Evolutionary conservation across 2,329 filamentous ascomycete species (phyloP), one percentile per base, ranked within the genome.

Genomic region (Aciculosporium take): DNA sequence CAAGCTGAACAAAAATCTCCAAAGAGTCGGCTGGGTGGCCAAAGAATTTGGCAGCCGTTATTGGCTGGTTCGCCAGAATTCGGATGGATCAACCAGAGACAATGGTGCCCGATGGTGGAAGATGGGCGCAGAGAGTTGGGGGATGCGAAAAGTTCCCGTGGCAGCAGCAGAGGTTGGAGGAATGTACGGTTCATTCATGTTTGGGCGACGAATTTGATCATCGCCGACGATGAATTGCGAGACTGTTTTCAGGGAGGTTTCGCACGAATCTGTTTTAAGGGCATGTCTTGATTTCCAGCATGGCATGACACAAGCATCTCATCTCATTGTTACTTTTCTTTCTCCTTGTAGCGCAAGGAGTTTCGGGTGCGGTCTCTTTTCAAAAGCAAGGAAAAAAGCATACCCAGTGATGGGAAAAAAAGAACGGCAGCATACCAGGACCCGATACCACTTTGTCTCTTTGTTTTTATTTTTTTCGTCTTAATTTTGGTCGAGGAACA

Each of bases 91-190:
- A 28, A 55, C 51, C 34, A 49, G 53, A 36, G 63, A 65, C 46
- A 56, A 60, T 41, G 57, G 64, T 42, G 76, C 81, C 54, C 72
- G 79, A 49, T 63, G 66, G 52, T 91, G 84, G 84, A 91, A 91
- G 66, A 82, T 86, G 80, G 84, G 84, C 25, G 84, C 84, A 37
- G 74, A 76, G 51, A 84, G 78, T 64, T 89, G 84, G 84, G 84
- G 84, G 29, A 87, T 87, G 77, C 72, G 82, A 47, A 91, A 96
- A 65, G 72, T 96, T 32, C 93, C 89, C n/a, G 81, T 96, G 50
- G 86, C 84, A 21, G 76, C 79, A 54, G 85, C 88, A 40, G 89
- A 96, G 59, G 83, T 96, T 21, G 91, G 94, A 52, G 86, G 86
- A 47, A 93, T 94, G 56, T 95, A 96, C 56, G 91, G 91, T 18